Base-by-base conservation (phyloP, 2,329 filamentous ascomycete species). In the Cladosporium colombiae region DNA sequence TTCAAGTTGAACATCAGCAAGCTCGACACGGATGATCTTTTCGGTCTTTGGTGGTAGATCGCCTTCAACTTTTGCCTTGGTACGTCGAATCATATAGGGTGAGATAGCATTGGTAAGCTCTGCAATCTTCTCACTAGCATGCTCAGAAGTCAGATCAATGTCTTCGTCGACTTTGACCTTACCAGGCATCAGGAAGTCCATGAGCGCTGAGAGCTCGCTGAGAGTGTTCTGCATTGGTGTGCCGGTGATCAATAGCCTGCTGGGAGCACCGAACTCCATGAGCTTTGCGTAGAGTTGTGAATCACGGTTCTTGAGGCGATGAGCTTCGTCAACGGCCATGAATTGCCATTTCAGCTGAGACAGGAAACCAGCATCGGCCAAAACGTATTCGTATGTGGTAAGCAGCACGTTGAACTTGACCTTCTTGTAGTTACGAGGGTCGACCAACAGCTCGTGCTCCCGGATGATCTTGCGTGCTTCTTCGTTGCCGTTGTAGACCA, bases 161-260 rank as follows among this genome's bases (percentile, higher is more conserved):
- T 98, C 91, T 66, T 94, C 92, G 69, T 98, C 94, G 66, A 99
- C 93, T 50, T 90, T 83, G 62, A 98, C 89, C 76, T 93, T 89
- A 44, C 94, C 95, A n/a, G 96, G 96, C 79, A 97, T 98, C 31
- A 99, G 82, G 76, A 99, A 99, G 78, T 99, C 94, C 79, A 99
- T 90, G 33, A 99, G 83, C 0, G 96, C 92, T 50, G 93, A 92
- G 11, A 99, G 82, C 78, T 99, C 96, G 23, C 92, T 92, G 25
- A 99, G 83, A 50, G 96, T 98, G 77, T 99, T 99, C 77, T 99
- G 95, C 69, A 99, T 95, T 0, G 95, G 95, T 1, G 95, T 99
- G 66, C 95, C 95, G 0, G 95, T 99, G 72, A 99, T 99, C 66
- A 99, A 84, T 40, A 99, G 85, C 69, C 93, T 91, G 80, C 91